Base-by-base conservation (phyloP, 2,329 filamentous ascomycete species). In the Erysiphe neolycopersici region DNA sequence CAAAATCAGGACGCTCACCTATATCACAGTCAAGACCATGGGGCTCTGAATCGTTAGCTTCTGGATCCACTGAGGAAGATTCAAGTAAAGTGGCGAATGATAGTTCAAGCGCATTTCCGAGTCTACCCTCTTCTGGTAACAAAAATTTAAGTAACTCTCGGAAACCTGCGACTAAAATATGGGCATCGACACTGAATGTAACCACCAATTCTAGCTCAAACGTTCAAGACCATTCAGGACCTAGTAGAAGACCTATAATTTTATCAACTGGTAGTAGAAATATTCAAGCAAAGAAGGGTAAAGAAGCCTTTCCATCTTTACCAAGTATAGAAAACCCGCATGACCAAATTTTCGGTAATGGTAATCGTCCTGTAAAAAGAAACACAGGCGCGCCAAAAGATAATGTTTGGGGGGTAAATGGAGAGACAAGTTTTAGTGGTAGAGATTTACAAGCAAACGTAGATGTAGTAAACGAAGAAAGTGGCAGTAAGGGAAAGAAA, bases 261-360 rank as follows among this genome's bases (percentile, higher is more conserved):
- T 29, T 45, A 32, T 19, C 16, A 4, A 29, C 38, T 13, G 26
- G n/a, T 4, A 30, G n/a, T 4, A 30, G 22, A 8, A 40, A n/a
- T n/a, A 16, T 9, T 38, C 16, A 13, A 14, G 10, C 14, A 10
- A n/a, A 13, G 13, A n/a, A 13, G 26, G 56, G 53, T 9, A 52
- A 56, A 10, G 77, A 85, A 48, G 73, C 75, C 0, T 94, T 94
- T 60, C 87, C 85, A 0, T 76, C 83, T 1, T 66, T 94, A 1
- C 85, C 85, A 0, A 67, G 74, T 0, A 84, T 83, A 1, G 69
- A 79, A 0, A 94, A 76, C 53, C 69, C 70, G 3, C 63, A 64
- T 37, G 73, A 69, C 1, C 72, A 69, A 0, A 71, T 76, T 38
- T 73, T 74, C 44, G 70, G 70, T 2, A 74, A 75, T 50, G 71